Evolutionary conservation across 441 rosid genomes (phyloP), one percentile per base, ranked within the genome.

Genomic region (Brassica hybrid): DNA sequence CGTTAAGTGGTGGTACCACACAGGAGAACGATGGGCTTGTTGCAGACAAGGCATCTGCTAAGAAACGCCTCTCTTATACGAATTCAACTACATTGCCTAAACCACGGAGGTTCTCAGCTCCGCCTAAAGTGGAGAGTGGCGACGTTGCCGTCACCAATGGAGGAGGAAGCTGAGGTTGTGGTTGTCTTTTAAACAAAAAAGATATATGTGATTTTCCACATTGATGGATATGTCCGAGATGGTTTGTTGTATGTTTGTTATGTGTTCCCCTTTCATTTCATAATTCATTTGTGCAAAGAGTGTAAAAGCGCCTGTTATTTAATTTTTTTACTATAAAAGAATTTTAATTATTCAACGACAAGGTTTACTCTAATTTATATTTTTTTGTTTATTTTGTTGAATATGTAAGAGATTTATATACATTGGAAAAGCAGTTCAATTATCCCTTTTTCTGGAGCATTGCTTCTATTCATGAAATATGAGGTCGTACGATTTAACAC

Each of bases 41-140:
- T 21, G 23, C 78, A 0, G 92, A 86, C 8, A 88, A 83, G 43
- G 86, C 67, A 1, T 38, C 85, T 13, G 84, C 87, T n/a, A 89
- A 87, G 88, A 89, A 89, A 72, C 74, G 87, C 18, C 87, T 89
- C n/a, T 85, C 89, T n/a, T 89, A 77, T 73, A 84, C 89, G 3
- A 82, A 74, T 21, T 84, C 93, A 10, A 32, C 72, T 67, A 67
- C 66, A 11, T 81, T 90, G 1, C 86, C 86, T 66, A 83, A 76
- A 81, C 86, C 84, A 2, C 83, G 93, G 80, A 83, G 93, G 81
- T 86, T 83, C 50, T 87, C 93, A 1, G 89, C 83, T 59, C 93
- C 89, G 11, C 90, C 93, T 4, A 94, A 89, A 84, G 67, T 89
- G 69, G 89, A 88, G 71, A 80, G 65, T 74, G 84, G 78, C 84